Evolutionary conservation across 495 filamentous ascomycete genomes (phyloP).

Genomic region (Penicillium daleae): DNA sequence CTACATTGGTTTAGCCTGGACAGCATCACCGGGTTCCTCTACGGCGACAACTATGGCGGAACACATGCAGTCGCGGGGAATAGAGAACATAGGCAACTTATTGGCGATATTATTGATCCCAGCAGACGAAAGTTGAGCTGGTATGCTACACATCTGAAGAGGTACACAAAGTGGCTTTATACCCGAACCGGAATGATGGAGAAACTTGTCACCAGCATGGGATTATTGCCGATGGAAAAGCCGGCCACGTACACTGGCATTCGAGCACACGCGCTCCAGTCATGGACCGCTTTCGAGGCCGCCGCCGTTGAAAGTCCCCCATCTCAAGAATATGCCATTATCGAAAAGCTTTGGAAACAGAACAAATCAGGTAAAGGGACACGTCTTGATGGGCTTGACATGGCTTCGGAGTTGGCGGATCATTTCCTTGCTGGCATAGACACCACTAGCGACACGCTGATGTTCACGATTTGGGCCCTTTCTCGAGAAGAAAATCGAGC

Average conservation of each 20-base stretch:
- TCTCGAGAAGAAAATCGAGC: constrained; percentile 28
- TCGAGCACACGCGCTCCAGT: constrained; percentile 1
- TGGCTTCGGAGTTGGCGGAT: constrained; percentile 17
- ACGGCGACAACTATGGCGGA: constrained; percentile 1
- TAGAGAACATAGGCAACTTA: not conserved
- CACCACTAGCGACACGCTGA: constrained; percentile 35
- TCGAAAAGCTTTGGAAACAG: constrained; percentile 1
- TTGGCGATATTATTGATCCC: constrained; percentile 6
- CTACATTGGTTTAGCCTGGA: constrained; percentile 48
- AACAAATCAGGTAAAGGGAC: constrained; percentile 20
- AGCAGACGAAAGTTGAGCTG: not conserved
- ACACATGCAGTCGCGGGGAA: constrained; percentile 1
- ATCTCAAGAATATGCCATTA: constrained; percentile 1
- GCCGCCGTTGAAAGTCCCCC: not conserved
- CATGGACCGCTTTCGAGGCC: not conserved
- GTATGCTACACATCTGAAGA: not conserved
- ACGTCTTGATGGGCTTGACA: constrained; percentile 6
- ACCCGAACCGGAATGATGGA: constrained; percentile 1
- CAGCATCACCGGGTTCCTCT: constrained; percentile 35
- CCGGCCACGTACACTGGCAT: constrained; percentile 4
- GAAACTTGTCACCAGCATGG: not conserved
- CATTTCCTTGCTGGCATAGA: constrained; percentile 16
- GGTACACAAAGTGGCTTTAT: constrained; percentile 7
- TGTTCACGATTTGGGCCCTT: constrained; percentile 39
- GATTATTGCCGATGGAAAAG: constrained; percentile 1